Base-by-base conservation (phyloP, 2,329 filamentous ascomycete genomes). In the Penicillium glabrum region DNA sequence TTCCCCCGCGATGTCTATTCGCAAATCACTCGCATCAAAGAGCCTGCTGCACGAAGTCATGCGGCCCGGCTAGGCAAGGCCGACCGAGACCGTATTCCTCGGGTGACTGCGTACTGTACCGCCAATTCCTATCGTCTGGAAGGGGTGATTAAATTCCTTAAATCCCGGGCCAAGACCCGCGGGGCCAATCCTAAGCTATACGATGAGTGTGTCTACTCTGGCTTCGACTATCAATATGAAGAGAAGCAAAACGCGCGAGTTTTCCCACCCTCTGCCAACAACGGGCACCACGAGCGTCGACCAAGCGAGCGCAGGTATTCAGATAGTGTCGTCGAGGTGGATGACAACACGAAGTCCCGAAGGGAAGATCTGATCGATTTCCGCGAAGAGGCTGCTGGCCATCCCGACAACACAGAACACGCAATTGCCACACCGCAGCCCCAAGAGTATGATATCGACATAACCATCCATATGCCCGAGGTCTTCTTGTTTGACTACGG, bases 401-500 rank as follows among this genome's bases (percentile, higher is more conserved):
- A 65, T 31, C 51, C 66, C 26, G 56, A 60, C 37, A 53, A 57
- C 29, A 53, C 59, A 2, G 71, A 72, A 31, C 67, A 61, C 29
- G 62, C 69, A 33, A 56, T 65, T 23, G 63, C 66, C 26, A 60
- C 51, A 64, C 31, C 65, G 49, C 53, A 66, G 57, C n/a, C 39
- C n/a, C 44, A 66, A 31, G 79, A 83, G 16, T 82, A 85, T 5
- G 90, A 96, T 71, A 90, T 97, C 60, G 92, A 97, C 70, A 96
- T 85, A 3, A 84, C 89, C 47, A 89, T 98, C 3, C 91, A 97
- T 74, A 96, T 90, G 1, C 93, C 95, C 0, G 95, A 99, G 73
- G 84, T 97, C 2, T 99, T 99, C 72, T 82, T 99, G 13, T 99
- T 98, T 69, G 91, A 97, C 71, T 99, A 99, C 70, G 95, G 95